Evolutionary conservation across 129 eudicot species (phyloP).

Genomic region (Escallonia herrerae): DNA sequence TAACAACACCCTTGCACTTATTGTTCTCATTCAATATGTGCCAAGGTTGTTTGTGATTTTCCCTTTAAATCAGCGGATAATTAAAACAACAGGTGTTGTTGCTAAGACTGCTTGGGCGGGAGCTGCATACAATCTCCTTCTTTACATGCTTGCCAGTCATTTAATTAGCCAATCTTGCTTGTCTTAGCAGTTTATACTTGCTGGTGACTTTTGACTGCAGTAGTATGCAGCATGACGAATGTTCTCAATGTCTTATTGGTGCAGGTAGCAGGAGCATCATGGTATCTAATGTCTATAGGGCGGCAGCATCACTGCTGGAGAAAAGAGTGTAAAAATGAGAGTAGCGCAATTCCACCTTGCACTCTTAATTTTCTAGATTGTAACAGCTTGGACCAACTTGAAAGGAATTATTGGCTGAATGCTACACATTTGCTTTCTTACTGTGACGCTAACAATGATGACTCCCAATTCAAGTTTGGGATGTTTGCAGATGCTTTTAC

Average conservation of each 20-base stretch:
- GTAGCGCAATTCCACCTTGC: slow-evolving; percentile 35
- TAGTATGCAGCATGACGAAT: not conserved
- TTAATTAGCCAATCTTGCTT: slow-evolving; percentile 28
- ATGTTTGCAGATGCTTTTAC: slow-evolving; percentile 97
- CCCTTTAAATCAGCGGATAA: slow-evolving; percentile 73
- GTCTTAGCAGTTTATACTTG: not conserved
- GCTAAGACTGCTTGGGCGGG: slow-evolving; percentile 99
- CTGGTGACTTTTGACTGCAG: not conserved
- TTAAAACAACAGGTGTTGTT: slow-evolving; percentile 77
- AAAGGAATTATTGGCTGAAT: slow-evolving; percentile 60
- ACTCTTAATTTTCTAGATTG: slow-evolving; percentile 59
- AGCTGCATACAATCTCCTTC: slow-evolving; percentile 87
- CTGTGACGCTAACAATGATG: slow-evolving; percentile 68
- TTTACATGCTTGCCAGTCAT: slow-evolving; percentile 90
- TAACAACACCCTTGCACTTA: slow-evolving; percentile 68
- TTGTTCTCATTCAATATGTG: slow-evolving; percentile 79
- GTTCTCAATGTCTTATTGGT: not conserved
- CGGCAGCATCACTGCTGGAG: slow-evolving; percentile 86
- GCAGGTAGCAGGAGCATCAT: slow-evolving; percentile 82
- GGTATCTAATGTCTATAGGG: slow-evolving; percentile 89
- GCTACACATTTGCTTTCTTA: slow-evolving; percentile 41
- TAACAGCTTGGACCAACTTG: slow-evolving; percentile 31
- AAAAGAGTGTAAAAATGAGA: slow-evolving; percentile 55
- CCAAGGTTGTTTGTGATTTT: slow-evolving; percentile 75
- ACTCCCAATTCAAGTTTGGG: slow-evolving; percentile 73